Conservation (phyloP, 441 rosid genomes). For the Pelargonium myrrhifolium region DNA sequence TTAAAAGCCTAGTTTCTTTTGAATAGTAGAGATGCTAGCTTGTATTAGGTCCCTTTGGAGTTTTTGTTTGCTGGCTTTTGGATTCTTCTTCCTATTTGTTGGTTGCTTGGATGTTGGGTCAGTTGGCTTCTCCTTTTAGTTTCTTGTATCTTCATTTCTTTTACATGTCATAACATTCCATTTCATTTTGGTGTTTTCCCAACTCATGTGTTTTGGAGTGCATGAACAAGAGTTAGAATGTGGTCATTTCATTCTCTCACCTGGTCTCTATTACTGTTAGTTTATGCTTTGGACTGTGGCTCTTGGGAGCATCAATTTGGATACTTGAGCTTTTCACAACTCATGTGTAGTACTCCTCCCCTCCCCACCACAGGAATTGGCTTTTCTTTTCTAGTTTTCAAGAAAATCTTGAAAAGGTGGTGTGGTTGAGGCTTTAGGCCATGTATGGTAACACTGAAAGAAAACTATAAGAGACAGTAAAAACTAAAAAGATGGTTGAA, state of each 20-base stretch:
- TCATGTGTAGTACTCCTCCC: too few relatives aligned
- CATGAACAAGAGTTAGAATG: neutral
- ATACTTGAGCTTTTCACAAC: too few relatives aligned
- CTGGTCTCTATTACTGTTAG: neutral
- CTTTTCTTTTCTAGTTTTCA: too few relatives aligned
- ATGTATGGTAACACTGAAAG: too few relatives aligned
- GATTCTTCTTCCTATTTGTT: neutral
- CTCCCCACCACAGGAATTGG: too few relatives aligned
- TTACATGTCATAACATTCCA: neutral
- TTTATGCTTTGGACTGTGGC: neutral
- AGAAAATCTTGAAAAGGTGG: too few relatives aligned
- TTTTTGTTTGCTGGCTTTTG: neutral
- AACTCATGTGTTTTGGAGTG: neutral
- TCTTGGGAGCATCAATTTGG: neutral
- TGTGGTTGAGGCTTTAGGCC: too few relatives aligned
- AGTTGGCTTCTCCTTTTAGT: slow-evolving; percentile 1
- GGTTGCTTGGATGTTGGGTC: neutral
- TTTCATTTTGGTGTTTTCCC: neutral
- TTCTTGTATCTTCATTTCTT: neutral
- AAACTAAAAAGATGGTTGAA: too few relatives aligned
- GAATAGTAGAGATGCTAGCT: too few relatives aligned
- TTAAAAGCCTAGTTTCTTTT: too few relatives aligned
- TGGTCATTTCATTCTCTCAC: neutral
- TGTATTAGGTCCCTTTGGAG: neutral
- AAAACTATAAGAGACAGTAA: too few relatives aligned